Evolutionary conservation across 371 early-diverging fungal species (phyloP), one percentile per base, ranked within the genome.

Genomic region (Mortierella sp.): DNA sequence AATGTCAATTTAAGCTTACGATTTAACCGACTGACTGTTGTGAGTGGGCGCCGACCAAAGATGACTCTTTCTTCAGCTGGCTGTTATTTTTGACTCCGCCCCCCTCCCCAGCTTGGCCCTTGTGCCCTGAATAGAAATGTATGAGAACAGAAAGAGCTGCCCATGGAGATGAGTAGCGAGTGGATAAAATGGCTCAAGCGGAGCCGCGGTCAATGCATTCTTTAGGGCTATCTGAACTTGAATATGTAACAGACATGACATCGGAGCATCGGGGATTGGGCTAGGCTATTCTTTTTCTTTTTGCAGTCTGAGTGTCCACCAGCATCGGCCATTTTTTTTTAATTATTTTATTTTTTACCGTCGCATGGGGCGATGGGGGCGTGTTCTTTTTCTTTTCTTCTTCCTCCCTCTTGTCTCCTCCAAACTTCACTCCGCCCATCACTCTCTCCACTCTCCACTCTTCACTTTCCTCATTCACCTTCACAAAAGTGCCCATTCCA

Each of bases 171-270:
- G 68, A 38, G 44, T 38, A 21, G 34, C 38, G 42, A 34, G 68
- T 68, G 44, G 38, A 68, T 68, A 68, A 68, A 68, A 42, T 38
- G 68, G 68, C 68, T 68, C 68, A 68, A 68, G 68, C 68, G 68
- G 68, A 68, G 68, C 55, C 68, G 5, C 68, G 68, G 68, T 68
- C 68, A 38, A 68, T 68, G 68, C 68, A 31, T 63, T 63, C 19
- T 31, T 28, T 34, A 16, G 42, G 42, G 28, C 26, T 31, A 0
- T 14, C 63, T 34, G 63, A 16, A 13, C 63, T 31, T 63, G 34
- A 31, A 63, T 34, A 63, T 19, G 6, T 28, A 58, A 13, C 2
- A 9, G 31, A 60, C 19, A 34, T 63, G 63, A 34, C 19, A 34
- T 34, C 50, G 50, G 50, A 14, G 34, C 26, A 28, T 26, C n/a